Evolutionary conservation across 345 rosid species (phyloP).

Genomic region (Gossypium longicalyx): DNA sequence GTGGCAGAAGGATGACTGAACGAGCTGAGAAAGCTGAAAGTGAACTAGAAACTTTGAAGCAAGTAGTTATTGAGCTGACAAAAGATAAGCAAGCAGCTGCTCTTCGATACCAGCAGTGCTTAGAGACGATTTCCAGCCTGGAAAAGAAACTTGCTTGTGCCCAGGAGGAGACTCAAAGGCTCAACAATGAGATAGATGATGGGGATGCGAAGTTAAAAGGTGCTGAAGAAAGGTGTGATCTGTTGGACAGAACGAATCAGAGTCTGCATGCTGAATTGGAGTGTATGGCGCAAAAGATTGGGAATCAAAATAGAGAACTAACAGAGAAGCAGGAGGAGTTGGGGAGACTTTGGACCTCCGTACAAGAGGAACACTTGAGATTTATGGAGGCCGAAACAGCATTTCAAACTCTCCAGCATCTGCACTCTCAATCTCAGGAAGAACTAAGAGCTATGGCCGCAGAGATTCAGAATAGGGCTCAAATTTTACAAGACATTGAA

Average conservation of each 20-base stretch:
- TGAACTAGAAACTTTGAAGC: constrained; percentile 67
- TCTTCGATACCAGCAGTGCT: constrained; percentile 60
- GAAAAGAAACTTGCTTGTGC: constrained; percentile 59
- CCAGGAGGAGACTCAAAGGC: constrained; percentile 65
- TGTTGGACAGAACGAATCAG: constrained; percentile 72
- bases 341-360: constrained; percentile 73
- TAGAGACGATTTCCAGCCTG: constrained; percentile 62
- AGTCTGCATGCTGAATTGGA: constrained; percentile 67
- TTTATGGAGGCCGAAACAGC: constrained; percentile 96
- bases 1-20: constrained; percentile 40
- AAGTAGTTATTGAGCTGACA: constrained; percentile 45
- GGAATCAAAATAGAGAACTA: constrained; percentile 62
- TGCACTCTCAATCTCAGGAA: constrained; percentile 94
- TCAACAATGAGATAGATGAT: constrained; percentile 61
- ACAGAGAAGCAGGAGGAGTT: constrained; percentile 83
- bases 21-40: constrained; percentile 62
- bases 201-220: constrained; percentile 58
- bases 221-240: constrained; percentile 77
- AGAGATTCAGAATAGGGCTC: constrained; percentile 58
- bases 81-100: constrained; percentile 70
- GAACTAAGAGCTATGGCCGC: constrained; percentile 70
- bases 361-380: constrained; percentile 84
- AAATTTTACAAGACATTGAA: constrained; percentile 62
- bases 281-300: constrained; percentile 48
- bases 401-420: constrained; percentile 87